Conservation (phyloP, 1,284 basidiomycete genomes). For the Apiotrichum domesticum region DNA sequence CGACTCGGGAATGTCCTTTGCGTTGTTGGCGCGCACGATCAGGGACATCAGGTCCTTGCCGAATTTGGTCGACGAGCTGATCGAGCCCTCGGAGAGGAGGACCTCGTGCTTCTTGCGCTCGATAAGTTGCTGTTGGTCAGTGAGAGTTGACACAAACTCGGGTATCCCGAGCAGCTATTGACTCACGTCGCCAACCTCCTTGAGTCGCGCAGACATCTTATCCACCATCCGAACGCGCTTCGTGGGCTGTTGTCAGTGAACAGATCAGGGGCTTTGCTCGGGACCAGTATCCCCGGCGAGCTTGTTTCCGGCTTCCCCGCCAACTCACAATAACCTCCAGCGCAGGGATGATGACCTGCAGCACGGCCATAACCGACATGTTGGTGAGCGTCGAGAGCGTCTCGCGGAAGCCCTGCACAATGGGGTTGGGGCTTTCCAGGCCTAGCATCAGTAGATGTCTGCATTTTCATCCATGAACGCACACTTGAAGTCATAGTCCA, state of each 20-base stretch:
- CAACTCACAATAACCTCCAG: conserved; percentile 45
- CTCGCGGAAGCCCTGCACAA: conserved; percentile 45
- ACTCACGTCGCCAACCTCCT: neutral
- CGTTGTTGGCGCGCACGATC: conserved; percentile 55
- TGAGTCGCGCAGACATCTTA: conserved; percentile 21
- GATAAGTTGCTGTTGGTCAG: conserved; percentile 50
- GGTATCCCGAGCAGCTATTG: neutral
- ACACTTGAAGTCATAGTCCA: conserved; percentile 54
- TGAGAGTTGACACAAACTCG: no score
- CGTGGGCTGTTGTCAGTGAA: conserved; percentile 2
- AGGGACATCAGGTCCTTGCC: conserved; percentile 45
- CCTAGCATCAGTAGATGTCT: conserved; percentile 7
- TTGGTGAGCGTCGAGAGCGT: neutral
- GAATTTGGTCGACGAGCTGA: conserved; percentile 49
- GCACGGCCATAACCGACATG: conserved; percentile 3
- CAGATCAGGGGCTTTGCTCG: no score
- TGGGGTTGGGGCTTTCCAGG: conserved; percentile 23
- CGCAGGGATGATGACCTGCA: conserved; percentile 12
- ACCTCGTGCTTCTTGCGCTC: conserved; percentile 49
- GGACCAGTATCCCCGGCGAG: no score
- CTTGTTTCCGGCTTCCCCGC: no score
- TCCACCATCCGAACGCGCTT: conserved; percentile 1
- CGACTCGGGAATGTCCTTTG: conserved; percentile 51
- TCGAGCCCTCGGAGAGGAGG: conserved; percentile 25
- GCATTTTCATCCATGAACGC: neutral